Evolutionary conservation across 208 protist genomes (phyloP).

Genomic region (Acanthamoeba healyi): DNA sequence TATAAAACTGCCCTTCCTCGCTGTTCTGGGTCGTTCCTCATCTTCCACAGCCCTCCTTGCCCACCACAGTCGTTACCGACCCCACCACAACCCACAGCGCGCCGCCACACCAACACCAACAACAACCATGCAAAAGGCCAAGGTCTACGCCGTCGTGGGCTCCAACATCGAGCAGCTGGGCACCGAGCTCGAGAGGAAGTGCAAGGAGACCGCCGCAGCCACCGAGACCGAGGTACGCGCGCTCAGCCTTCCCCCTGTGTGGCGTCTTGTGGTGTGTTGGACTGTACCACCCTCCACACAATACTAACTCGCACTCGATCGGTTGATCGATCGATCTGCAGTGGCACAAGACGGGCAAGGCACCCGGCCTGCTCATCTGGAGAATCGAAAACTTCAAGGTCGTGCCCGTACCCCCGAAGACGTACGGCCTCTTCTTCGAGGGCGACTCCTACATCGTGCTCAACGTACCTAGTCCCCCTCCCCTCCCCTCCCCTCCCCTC

Average conservation of each 20-base stretch:
- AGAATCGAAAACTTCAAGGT: constrained; percentile 78
- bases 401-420: constrained; percentile 67
- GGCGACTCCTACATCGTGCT: constrained; percentile 91
- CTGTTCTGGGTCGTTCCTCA: no score
- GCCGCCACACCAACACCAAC: no score
- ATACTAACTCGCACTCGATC: no score
- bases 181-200: constrained; percentile 56
- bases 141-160: constrained; percentile 34
- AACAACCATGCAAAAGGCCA: constrained; percentile 59
- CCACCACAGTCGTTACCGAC: no score
- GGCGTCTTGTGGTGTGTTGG: no score
- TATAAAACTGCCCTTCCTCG: no score
- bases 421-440: constrained; percentile 87
- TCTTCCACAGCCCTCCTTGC: no score
- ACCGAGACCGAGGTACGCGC: constrained; percentile 34
- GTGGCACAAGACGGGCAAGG: constrained; percentile 69
- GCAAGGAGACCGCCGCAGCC: constrained; percentile 58
- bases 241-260: neutral
- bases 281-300: no score
- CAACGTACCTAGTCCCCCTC: constrained; percentile 12
- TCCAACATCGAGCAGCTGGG: constrained; percentile 67
- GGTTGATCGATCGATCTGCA: neutral
- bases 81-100: no score
- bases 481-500: neutral
- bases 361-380: constrained; percentile 51